Evolutionary conservation across 768 basidiomycete genomes (phyloP), one percentile per base, ranked within the genome.

Genomic region (Pleurotus ostreatus): DNA sequence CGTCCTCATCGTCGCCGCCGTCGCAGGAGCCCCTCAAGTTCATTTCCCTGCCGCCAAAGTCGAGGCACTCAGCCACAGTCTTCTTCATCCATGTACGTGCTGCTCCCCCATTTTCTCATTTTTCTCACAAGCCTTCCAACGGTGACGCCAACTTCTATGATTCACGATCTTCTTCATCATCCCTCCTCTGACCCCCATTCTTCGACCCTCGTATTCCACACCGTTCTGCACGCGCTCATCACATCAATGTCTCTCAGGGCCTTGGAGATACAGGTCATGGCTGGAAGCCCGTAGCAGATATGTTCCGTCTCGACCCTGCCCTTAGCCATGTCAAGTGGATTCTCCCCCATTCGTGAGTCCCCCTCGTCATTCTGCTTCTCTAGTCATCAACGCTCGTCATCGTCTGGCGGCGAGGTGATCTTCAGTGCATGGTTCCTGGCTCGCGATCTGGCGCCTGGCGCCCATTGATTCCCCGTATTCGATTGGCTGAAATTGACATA

Each of bases 281-380:
- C 26, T 92, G 88, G 90, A 71, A 83, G 60, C 85, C 86, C 9
- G 83, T 94, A 37, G 88, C 88, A 20, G 78, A 84, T 56, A 81
- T 82, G 77, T 79, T 94, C 63, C 75, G 77, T 60, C 49, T 52
- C 1, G 78, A 85, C 59, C 66, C 77, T 37, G 75, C 67, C 8
- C 73, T 94, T 30, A 74, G 79, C 11, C 88, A 94, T 65, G 75
- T 95, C 58, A 94, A 95, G 76, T 98, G 92, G 91, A 73, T 97
- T 45, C 75, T 97, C 22, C 93, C 93, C 16, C 85, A 92, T 69
- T 86, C 89, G 78, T 89, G 74, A 74, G 84, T 74, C 45, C 57
- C 49, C 51, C 3, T 49, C 53, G 22, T 54, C 30, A 51, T 40
- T 49, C 38, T 15, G 26, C 23, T 20, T 23, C 11, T 20, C 1